Percentiles rank a stretch among this genome's conserved stretches.
Evolutionary conservation across 805 yeast species (phyloP).

Genomic region (Hemisphaericaspora nanyangensis): DNA sequence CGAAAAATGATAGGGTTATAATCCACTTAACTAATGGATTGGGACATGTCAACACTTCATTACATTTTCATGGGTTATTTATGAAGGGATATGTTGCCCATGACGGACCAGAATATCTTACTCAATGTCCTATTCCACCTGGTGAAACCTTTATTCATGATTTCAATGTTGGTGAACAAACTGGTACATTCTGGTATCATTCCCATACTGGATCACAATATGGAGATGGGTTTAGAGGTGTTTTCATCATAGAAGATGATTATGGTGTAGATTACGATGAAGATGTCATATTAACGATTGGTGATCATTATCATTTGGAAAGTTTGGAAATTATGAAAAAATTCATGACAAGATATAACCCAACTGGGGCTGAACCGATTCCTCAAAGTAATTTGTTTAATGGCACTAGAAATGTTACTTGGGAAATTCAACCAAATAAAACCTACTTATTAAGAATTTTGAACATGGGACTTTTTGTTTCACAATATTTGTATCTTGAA

Average conservation of each 20-base stretch:
- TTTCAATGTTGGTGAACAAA: constrained; percentile 33
- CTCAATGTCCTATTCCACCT: constrained; percentile 45
- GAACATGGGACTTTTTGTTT: constrained; percentile 88
- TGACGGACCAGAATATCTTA: constrained; percentile 46
- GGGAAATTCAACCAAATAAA: constrained; percentile 77
- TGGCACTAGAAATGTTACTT: constrained; percentile 73
- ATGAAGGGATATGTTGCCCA: constrained; percentile 33
- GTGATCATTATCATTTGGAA: constrained; percentile 85
- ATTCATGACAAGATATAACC: constrained; percentile 75
- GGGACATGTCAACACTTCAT: constrained; percentile 32
- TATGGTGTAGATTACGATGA: constrained; percentile 56
- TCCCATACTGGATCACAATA: constrained; percentile 76
- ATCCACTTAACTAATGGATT: constrained; percentile 32
- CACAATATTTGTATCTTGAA: constrained; percentile 85
- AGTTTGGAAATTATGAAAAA: constrained; percentile 46
- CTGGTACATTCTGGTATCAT: constrained; percentile 64
- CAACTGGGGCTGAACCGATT: constrained; percentile 98
- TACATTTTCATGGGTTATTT: constrained; percentile 46
- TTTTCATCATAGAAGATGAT: constrained; percentile 53
- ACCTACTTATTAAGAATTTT: constrained; percentile 79
- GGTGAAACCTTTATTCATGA: constrained; percentile 35
- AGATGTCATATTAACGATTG: constrained; percentile 62
- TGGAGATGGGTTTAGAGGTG: constrained; percentile 72
- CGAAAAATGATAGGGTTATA: constrained; percentile 36
- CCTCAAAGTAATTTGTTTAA: constrained; percentile 80